Conservation (phyloP, 2,329 filamentous ascomycete genomes). For the Trichoderma pleuroti region DNA sequence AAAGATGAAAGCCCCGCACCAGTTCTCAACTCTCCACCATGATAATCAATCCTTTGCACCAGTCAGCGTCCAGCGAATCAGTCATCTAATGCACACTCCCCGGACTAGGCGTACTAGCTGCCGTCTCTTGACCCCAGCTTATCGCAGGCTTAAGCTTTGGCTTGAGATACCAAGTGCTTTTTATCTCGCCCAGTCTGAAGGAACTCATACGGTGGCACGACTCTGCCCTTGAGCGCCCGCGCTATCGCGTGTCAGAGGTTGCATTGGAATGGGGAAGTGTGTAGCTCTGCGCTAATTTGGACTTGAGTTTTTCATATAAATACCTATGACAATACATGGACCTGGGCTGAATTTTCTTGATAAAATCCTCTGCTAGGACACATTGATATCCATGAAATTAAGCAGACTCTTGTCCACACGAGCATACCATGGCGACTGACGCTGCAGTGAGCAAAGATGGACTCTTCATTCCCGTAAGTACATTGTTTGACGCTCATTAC, state of each 20-base stretch:
- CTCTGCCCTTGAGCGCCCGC: not conserved
- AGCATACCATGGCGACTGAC: conserved; percentile 31
- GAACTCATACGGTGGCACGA: not conserved
- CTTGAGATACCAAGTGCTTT: not conserved
- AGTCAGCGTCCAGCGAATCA: conserved; percentile 6
- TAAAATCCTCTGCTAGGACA: not conserved
- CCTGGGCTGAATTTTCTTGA: not conserved
- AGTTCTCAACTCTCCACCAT: not conserved
- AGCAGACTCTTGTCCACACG: not conserved
- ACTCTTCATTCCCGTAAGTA: conserved; percentile 52
- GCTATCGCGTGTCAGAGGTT: not conserved
- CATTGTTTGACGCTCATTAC: not conserved
- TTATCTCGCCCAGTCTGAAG: not conserved
- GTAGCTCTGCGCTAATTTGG: conserved; percentile 1
- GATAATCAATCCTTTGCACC: conserved; percentile 5
- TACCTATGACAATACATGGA: not conserved
- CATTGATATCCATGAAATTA: not conserved
- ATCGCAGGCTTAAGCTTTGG: conserved; percentile 1
- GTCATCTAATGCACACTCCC: not conserved
- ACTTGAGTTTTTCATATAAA: not conserved
- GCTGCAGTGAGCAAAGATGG: conserved; percentile 50
- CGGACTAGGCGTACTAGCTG: not conserved
- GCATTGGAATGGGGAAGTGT: not conserved
- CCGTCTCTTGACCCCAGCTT: conserved; percentile 2
- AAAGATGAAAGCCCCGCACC: conserved; percentile 12